Conservation (phyloP, 73 alveolate genomes). For the Durusdinium trenchii region DNA sequence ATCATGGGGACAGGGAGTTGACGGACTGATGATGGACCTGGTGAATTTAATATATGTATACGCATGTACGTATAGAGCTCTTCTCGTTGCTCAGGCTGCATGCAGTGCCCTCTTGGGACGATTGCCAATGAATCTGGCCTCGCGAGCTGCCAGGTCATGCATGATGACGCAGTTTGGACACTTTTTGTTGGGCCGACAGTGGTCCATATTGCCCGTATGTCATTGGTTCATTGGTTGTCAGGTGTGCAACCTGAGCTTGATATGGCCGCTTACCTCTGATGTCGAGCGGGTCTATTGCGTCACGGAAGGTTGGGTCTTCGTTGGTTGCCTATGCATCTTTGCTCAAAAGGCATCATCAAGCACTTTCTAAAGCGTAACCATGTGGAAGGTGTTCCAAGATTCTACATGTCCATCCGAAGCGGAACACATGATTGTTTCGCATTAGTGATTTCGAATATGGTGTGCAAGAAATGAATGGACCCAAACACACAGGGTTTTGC, state of each 20-base stretch:
- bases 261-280: slow-evolving; percentile 42
- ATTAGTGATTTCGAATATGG: no score
- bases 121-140: slow-evolving; percentile 32
- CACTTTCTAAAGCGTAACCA: no score
- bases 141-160: slow-evolving; percentile 4
- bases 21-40: no score
- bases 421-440: no score
- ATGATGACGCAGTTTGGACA: background rate
- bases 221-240: background rate
- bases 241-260: slow-evolving; percentile 18
- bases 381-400: no score
- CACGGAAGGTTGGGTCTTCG: slow-evolving; percentile 37
- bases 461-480: background rate
- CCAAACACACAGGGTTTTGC: background rate
- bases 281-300: slow-evolving; percentile 6
- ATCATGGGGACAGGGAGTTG: no score
- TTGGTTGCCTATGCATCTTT: slow-evolving; percentile 62
- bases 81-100: background rate
- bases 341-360: no score
- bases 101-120: background rate
- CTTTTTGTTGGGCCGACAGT: background rate
- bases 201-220: background rate
- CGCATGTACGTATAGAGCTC: background rate
- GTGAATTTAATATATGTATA: no score
- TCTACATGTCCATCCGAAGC: no score